Percentiles rank a stretch among this genome's conserved stretches.
Conservation (phyloP, 2,329 filamentous ascomycete species). For the Chrysoporthe puriensis region DNA sequence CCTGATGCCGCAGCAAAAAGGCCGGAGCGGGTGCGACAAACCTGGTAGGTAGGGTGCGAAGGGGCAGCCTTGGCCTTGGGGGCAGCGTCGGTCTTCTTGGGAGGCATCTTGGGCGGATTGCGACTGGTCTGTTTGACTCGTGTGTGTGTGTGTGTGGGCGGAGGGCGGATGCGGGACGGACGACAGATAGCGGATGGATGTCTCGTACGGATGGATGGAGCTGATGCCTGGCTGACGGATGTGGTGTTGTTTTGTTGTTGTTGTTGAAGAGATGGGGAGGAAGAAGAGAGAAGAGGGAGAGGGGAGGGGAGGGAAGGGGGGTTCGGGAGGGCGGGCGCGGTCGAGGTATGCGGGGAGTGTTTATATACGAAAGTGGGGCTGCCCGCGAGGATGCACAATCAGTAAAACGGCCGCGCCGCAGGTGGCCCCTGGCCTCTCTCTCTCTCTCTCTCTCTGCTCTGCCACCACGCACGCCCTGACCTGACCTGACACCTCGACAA, state of each 20-base stretch:
- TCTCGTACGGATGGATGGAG: slow-evolving; percentile 32
- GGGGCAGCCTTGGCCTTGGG: slow-evolving; percentile 53
- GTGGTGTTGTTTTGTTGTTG: slow-evolving; percentile 32
- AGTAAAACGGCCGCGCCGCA: slow-evolving; percentile 41
- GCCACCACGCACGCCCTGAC: not conserved
- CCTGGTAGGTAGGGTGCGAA: slow-evolving; percentile 62
- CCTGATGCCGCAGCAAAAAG: slow-evolving; percentile 29
- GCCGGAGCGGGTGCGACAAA: slow-evolving; percentile 41
- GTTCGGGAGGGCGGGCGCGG: slow-evolving; percentile 51
- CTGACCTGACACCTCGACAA: not conserved
- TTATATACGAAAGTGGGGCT: slow-evolving; percentile 63
- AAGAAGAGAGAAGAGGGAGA: slow-evolving; percentile 8
- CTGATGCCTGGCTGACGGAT: slow-evolving; percentile 11
- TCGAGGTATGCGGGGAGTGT: slow-evolving; percentile 58
- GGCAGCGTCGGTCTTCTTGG: slow-evolving; percentile 57
- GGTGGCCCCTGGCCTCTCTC: not conserved
- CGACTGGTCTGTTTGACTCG: slow-evolving; percentile 21
- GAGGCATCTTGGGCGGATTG: slow-evolving; percentile 53
- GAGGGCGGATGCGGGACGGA: too few relatives aligned
- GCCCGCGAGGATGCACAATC: slow-evolving; percentile 52
- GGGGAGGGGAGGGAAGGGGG: slow-evolving; percentile 36
- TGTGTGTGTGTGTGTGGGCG: too few relatives aligned
- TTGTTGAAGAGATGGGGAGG: not conserved
- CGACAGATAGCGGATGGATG: slow-evolving; percentile 19
- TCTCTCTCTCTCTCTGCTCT: not conserved